A percentile compares a stretch with the other conserved stretches of the same genome.
phyloP scores from a whole-genome alignment of 2,329 filamentous ascomycete species.

The Alternaria sp. region DNA sequence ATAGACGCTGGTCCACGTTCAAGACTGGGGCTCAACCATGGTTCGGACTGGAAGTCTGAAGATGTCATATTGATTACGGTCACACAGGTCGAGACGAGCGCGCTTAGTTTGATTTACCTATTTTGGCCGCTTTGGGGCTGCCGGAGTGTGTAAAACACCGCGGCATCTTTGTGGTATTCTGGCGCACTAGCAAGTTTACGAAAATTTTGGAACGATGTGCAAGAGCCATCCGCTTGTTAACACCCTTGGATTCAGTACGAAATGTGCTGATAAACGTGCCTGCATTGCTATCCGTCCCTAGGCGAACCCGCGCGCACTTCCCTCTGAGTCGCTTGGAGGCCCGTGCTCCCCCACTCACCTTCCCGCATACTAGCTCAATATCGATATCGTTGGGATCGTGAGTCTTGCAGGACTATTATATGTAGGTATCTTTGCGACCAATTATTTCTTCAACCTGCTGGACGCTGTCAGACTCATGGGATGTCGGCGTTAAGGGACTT shows the following conservation, averaged over 20 bases:
- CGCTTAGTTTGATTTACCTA: not conserved
- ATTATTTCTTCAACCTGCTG: not conserved
- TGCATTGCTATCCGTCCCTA: not conserved
- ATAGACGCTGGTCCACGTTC: slow-evolving; percentile 12
- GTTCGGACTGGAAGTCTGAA: not conserved
- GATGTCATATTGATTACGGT: not conserved
- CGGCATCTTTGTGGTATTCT: not conserved
- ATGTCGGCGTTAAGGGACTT: not conserved
- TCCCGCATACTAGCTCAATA: not conserved
- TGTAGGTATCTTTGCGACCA: not conserved
- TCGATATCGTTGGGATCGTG: not conserved
- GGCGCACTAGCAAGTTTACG: not conserved
- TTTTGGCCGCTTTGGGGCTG: slow-evolving; percentile 9
- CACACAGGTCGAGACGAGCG: not conserved
- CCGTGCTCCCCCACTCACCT: not conserved
- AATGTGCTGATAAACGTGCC: not conserved
- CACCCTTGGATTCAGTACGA: not conserved
- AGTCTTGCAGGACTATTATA: not conserved
- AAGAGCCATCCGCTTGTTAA: not conserved
- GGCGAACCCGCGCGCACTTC: not conserved
- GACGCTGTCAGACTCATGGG: not conserved
- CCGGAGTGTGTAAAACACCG: slow-evolving; percentile 6
- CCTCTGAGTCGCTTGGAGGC: not conserved
- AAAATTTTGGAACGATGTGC: not conserved
- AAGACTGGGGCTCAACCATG: not conserved